phyloP scores from a whole-genome alignment of 2,329 filamentous ascomycete species.

The Sclerotinia sclerotiorum region DNA sequence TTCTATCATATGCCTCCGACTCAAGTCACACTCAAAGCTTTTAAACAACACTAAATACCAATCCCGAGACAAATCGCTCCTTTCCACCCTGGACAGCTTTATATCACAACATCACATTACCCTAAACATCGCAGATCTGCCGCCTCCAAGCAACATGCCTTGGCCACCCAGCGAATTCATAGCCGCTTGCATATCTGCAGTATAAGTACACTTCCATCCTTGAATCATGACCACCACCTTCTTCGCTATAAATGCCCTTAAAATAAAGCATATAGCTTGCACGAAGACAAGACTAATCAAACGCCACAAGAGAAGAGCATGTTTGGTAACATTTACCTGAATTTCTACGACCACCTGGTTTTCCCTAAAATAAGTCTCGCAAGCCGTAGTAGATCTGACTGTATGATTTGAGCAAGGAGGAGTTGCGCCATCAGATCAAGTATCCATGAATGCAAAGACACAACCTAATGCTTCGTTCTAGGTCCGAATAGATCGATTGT shows the following conservation, averaged over 20 bases:
- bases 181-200: neutral
- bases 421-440: neutral
- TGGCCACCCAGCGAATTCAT: neutral
- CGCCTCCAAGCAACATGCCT: neutral
- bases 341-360: neutral
- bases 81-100: neutral
- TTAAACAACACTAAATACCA: neutral
- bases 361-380: neutral
- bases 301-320: neutral
- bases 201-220: neutral
- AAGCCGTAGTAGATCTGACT: neutral
- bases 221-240: neutral
- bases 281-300: neutral
- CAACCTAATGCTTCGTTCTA: neutral
- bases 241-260: neutral
- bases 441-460: constrained; percentile 3
- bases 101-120: neutral
- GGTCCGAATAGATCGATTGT: neutral
- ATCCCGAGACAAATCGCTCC: neutral
- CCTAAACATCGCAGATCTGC: neutral
- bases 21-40: neutral
- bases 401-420: neutral
- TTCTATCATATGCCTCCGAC: neutral
- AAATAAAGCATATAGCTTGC: neutral
- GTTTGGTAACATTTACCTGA: neutral